Conservation (phyloP, 2,329 filamentous ascomycete species). For the Cladosporium sp. region DNA sequence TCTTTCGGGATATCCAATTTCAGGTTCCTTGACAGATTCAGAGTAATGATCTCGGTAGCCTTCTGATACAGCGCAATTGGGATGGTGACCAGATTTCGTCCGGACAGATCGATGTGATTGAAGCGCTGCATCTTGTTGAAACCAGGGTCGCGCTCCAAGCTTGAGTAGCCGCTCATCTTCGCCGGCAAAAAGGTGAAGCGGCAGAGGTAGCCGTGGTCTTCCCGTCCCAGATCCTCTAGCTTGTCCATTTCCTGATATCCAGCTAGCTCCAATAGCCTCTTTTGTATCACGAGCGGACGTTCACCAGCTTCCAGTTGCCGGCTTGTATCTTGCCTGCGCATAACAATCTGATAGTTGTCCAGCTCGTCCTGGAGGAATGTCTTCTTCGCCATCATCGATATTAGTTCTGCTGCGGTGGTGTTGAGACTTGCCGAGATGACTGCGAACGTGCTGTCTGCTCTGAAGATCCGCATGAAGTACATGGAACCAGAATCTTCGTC, state of each 20-base stretch:
- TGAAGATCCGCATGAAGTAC: slow-evolving; percentile 94
- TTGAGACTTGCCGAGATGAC: slow-evolving; percentile 84
- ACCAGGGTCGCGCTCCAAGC: slow-evolving; percentile 73
- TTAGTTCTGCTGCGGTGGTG: slow-evolving; percentile 81
- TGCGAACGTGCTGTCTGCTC: slow-evolving; percentile 89
- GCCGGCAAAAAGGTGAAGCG: slow-evolving; percentile 93
- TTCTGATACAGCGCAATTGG: slow-evolving; percentile 92
- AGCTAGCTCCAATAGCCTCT: slow-evolving; percentile 83
- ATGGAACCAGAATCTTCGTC: slow-evolving; percentile 73
- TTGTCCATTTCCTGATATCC: slow-evolving; percentile 85
- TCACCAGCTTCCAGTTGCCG: slow-evolving; percentile 78
- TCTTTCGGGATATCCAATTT: slow-evolving; percentile 92
- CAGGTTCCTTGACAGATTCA: slow-evolving; percentile 90
- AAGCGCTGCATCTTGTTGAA: slow-evolving; percentile 85
- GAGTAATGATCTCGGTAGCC: slow-evolving; percentile 86
- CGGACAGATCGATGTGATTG: slow-evolving; percentile 89
- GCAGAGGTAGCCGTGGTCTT: slow-evolving; percentile 96
- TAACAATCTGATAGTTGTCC: slow-evolving; percentile 92
- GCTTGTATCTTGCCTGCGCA: slow-evolving; percentile 88
- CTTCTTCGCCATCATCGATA: slow-evolving; percentile 90
- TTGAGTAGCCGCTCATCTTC: slow-evolving; percentile 77
- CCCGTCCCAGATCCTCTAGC: slow-evolving; percentile 89
- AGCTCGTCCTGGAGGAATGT: slow-evolving; percentile 87
- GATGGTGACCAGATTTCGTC: slow-evolving; percentile 89
- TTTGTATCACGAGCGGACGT: slow-evolving; percentile 87